Evolutionary conservation across 441 rosid species (phyloP), one percentile per base, ranked within the genome.

Genomic region (Brassica balearica): DNA sequence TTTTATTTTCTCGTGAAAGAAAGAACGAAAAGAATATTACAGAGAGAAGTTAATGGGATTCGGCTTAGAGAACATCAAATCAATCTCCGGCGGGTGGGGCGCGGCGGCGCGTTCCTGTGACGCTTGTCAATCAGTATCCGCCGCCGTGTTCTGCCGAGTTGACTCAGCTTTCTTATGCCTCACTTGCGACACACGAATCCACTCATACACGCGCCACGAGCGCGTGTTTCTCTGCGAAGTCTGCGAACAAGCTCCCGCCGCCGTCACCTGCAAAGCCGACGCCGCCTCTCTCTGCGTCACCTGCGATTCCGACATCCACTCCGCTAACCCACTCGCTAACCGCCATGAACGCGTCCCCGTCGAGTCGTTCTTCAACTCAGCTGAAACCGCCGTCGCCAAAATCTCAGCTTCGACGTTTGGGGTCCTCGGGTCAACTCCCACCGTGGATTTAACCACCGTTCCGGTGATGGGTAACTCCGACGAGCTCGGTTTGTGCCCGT

Each of bases 191-290:
- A 62, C 86, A 56, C 80, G 80, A 53, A 77, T 90, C 73, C 92
- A 88, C 60, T 65, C 82, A 5, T 72, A 19, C 77, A 55, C 74
- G 8, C 85, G 85, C 17, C 92, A 90, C 46, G 87, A 77, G 82
- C 89, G 91, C 43, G 88, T 86, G 48, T 82, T 82, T 86, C 32
- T 90, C 77, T 90, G 94, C 48, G 89, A 85, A 68, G 91, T 90
- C 34, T 90, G 94, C 79, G 91, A 88, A 80, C 90, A 86, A 61
- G 92, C 91, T 14, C 91, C 92, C 2, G 92, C 92, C 61, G 83
- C 88, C 38, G 87, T 90, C 79, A 86, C 88, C 22, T 90, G 94
- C 85, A 90, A 88, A 83, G 94, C 94, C 19, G 94, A 90, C 72
- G 92, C 92, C 1, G 94, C 94, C 2, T 80, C 84, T 0, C 84